Base-by-base conservation (phyloP, 2,329 filamentous ascomycete species). In the Alternaria gansuensis region DNA sequence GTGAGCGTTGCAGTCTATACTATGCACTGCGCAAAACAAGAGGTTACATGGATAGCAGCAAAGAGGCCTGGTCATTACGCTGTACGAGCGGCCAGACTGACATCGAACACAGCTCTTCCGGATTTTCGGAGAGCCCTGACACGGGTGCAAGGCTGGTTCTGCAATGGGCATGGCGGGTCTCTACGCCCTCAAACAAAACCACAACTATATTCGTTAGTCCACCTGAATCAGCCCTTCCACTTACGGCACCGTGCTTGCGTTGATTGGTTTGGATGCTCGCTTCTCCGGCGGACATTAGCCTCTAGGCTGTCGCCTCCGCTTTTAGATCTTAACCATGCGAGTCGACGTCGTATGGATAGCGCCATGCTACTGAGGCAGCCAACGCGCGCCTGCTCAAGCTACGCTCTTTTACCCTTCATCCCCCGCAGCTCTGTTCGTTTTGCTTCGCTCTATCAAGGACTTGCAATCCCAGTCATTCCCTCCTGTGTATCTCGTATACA, bases 261-360 rank as follows among this genome's bases (percentile, higher is more conserved):
- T 68, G 54, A 71, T 74, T 73, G 70, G 69, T 45, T 37, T 44
- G 13, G 36, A 24, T 24, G 39, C 52, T 71, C 65, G 67, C 64
- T 66, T 64, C 58, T 45, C 46, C 51, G 46, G 44, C 59, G 51
- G 65, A 67, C 66, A 68, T 67, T 52, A 64, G 53, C 49, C 61
- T 64, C 69, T 61, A 71, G 68, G 56, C 64, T 64, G 57, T 64
- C 54, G 21, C 62, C 67, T 74, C 72, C 70, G 66, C 68, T 71
- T 75, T 74, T 73, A 74, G 73, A 72, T 73, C 57, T 51, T 55
- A 62, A 69, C 59, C 49, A 65, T 69, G 70, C 66, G 61, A 70
- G 67, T 66, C 64, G 64, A 63, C 61, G 56, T 53, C 50, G 44
- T 56, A 53, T 44, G 62, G 49, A 73, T 70, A 65, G 71, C 65